phyloP scores from a whole-genome alignment of 495 filamentous ascomycete genomes.

The Aspergillus kassunensis region DNA sequence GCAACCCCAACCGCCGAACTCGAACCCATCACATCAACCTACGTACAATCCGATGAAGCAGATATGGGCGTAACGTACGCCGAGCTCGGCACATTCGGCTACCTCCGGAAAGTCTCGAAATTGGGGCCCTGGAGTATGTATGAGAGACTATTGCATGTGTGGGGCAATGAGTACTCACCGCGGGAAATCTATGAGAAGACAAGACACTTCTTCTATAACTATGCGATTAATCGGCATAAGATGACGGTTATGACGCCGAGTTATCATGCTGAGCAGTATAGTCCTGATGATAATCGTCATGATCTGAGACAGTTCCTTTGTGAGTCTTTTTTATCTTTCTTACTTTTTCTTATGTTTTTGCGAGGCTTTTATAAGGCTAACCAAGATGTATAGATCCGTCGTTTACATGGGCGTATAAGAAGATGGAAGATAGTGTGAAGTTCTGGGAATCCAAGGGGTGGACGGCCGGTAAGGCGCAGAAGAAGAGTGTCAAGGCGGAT shows the following conservation, averaged over 20 bases:
- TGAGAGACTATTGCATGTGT: constrained; percentile 63
- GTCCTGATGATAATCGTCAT: constrained; percentile 65
- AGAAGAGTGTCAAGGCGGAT: constrained; percentile 42
- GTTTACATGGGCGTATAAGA: constrained; percentile 40
- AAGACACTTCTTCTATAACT: constrained; percentile 59
- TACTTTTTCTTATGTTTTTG: neutral
- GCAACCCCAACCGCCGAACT: constrained; percentile 82
- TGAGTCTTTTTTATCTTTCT: constrained; percentile 9
- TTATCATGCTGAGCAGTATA: constrained; percentile 53
- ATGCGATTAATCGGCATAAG: constrained; percentile 61
- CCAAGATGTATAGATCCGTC: constrained; percentile 27
- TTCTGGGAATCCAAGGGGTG: constrained; percentile 39
- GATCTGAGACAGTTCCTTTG: constrained; percentile 61
- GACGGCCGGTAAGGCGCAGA: constrained; percentile 34
- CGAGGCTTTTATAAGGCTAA: neutral
- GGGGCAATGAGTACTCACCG: constrained; percentile 52
- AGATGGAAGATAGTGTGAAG: constrained; percentile 38
- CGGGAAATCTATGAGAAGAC: constrained; percentile 58
- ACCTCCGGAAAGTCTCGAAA: constrained; percentile 66
- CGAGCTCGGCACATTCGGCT: constrained; percentile 56
- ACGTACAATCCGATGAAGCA: constrained; percentile 58
- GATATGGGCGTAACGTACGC: constrained; percentile 66
- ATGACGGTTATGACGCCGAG: constrained; percentile 62
- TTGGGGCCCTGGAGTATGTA: constrained; percentile 72
- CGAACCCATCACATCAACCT: constrained; percentile 65